Conservation (phyloP, 2,329 filamentous ascomycete species). For the Ustilaginoidea virens region DNA sequence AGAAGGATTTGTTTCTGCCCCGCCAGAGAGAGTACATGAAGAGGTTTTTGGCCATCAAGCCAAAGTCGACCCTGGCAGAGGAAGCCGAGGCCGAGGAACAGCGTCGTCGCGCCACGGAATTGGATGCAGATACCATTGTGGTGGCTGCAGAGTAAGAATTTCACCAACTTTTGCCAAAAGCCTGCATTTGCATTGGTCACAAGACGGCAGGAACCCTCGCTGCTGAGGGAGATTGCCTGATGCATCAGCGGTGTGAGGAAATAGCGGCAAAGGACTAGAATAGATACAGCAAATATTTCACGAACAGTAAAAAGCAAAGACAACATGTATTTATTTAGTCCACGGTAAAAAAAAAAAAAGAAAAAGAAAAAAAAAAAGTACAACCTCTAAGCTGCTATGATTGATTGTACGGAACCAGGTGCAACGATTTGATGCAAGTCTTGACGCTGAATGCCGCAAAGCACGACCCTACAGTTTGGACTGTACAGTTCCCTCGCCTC, state of each 20-base stretch:
- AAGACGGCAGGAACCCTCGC: no score
- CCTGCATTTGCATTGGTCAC: no score
- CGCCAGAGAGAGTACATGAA: constrained; percentile 35
- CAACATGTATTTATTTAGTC: no score
- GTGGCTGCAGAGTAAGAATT: constrained; percentile 9
- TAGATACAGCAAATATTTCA: no score
- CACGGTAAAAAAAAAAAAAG: no score
- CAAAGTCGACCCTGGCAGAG: no score
- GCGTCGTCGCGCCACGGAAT: not conserved
- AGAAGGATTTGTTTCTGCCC: constrained; percentile 23
- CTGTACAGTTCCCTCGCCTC: not conserved
- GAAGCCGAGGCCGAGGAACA: constrained; percentile 7
- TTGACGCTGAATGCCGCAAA: constrained; percentile 3
- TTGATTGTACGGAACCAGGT: constrained; percentile 9
- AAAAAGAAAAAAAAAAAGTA: constrained; percentile 13
- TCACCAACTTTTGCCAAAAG: no score
- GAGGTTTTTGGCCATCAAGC: constrained; percentile 29
- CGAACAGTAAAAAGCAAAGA: no score
- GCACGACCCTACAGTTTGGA: constrained; percentile 1
- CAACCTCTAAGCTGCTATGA: constrained; percentile 15
- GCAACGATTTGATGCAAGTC: constrained; percentile 8
- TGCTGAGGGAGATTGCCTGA: no score
- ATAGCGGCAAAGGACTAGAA: no score
- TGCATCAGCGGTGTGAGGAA: no score
- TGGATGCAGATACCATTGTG: constrained; percentile 6